phyloP scores from a whole-genome alignment of 1,284 basidiomycete species.

The Cutaneotrichosporon cutaneum region DNA sequence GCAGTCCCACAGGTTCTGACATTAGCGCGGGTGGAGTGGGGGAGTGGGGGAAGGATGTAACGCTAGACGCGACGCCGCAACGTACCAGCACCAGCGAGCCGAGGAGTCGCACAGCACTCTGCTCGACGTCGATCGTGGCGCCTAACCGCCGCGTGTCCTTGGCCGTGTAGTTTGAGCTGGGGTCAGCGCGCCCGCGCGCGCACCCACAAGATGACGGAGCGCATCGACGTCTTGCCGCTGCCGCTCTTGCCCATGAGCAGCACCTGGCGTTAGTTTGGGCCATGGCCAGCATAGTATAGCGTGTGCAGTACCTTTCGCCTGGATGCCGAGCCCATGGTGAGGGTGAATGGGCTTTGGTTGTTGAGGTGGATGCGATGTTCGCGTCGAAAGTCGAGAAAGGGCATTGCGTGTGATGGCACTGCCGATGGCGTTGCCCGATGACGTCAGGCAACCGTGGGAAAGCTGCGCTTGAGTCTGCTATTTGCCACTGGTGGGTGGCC shows the following conservation, averaged over 20 bases:
- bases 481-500: neutral
- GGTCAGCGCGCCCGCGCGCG: neutral
- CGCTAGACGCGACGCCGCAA: no score
- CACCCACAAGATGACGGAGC: constrained; percentile 94
- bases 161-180: constrained; percentile 88
- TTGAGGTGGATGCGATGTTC: constrained; percentile 1
- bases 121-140: constrained; percentile 96
- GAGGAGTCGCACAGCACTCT: constrained; percentile 94
- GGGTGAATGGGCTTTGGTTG: constrained; percentile 1
- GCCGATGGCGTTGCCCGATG: neutral
- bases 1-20: constrained; percentile 89
- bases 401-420: constrained; percentile 2
- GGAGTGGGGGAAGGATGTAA: constrained; percentile 55
- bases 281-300: neutral
- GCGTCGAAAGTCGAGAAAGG: constrained; percentile 1
- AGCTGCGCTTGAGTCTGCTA: constrained; percentile 5
- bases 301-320: constrained; percentile 38
- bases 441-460: constrained; percentile 26
- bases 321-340: constrained; percentile 40
- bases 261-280: constrained; percentile 55
- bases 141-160: constrained; percentile 84
- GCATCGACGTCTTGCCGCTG: constrained; percentile 85
- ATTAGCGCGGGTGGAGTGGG: constrained; percentile 6
- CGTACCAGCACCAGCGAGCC: constrained; percentile 57
- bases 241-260: constrained; percentile 91